Base-by-base conservation (phyloP, 352 stramenopile species). In the Globisporangium barbulae region DNA sequence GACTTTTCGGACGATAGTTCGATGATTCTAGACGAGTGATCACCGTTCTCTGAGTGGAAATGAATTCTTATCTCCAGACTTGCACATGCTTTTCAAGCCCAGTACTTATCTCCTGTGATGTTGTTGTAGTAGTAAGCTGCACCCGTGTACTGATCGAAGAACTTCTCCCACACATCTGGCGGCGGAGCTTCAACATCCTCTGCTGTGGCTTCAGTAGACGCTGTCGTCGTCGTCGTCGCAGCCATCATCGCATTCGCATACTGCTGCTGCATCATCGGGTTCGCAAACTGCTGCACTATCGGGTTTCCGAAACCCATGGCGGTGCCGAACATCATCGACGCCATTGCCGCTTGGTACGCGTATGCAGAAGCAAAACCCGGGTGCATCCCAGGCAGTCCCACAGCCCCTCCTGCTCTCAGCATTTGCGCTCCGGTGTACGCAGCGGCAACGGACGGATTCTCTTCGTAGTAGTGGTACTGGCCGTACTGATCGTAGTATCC, bases 101-200 rank as follows among this genome's bases (percentile, higher is more conserved):
- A 97, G 63, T 90, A 93, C 48, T 82, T 74, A 55, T 97, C 88
- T 35, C 86, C 88, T 25, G 88, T 97, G 65, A 92, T 74, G 71
- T 72, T 88, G 74, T 96, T 96, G 79, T 93, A 96, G 72, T 92
- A 97, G 67, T 95, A 96, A 2, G 85, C 76, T 13, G 85, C 79
- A 13, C 88, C 88, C 0, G 81, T 91, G 72, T 85, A 89, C 65
- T 97, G 88, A 68, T 97, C 89, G 37, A 91, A 89, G 72, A 90
- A 92, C 54, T 96, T 88, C 17, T 90, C 77, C 88, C 88, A 97
- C 30, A 82, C 79, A 67, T 91, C 81, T 2, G 78, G 75, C 5
- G 79, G 79, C 12, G 73, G 68, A 21, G 73, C 69, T 15, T 61
- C 59, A 49, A 63, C 50, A 30, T 57, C 50, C 10, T 48, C 42